A percentile compares a stretch with the other conserved stretches of the same genome.
These are phyloP conservation scores for Astrephomene gubernaculifera DNA, from an alignment of 139 green algal genomes.

Conservation along the genomic window DNA sequence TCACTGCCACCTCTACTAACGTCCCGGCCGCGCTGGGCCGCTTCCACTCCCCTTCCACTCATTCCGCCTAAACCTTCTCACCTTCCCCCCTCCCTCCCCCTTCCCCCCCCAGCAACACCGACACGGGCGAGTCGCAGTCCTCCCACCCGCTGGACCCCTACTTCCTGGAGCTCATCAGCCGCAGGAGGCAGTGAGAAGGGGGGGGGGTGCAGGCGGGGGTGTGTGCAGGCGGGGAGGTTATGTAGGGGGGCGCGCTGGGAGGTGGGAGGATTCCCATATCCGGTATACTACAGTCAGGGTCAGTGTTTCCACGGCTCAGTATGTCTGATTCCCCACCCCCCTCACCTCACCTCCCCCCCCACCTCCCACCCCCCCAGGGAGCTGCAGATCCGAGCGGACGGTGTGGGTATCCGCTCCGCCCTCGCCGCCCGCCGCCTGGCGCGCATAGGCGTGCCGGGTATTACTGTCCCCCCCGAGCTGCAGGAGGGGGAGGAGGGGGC, in stretches of 20 bases:
- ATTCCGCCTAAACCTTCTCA: no score
- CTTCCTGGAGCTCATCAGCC: constrained; percentile 70
- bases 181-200: not conserved
- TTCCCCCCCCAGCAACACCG: constrained; percentile 50
- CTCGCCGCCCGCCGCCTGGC: constrained; percentile 15
- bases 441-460: constrained; percentile 10
- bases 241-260: no score
- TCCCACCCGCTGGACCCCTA: constrained; percentile 77
- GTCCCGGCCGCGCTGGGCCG: no score
- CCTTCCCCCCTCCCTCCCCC: no score
- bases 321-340: not conserved
- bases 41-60: no score
- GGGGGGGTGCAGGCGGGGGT: not conserved
- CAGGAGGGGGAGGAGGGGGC: not conserved
- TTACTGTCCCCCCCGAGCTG: constrained; percentile 6
- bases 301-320: not conserved
- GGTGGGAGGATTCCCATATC: no score
- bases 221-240: no score
- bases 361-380: constrained; percentile 15
- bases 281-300: no score
- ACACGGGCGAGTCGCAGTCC: constrained; percentile 51
- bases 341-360: not conserved
- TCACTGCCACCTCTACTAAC: no score
- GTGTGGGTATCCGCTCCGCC: constrained; percentile 31
- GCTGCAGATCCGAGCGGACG: constrained; percentile 21